Percentiles rank a stretch among this genome's conserved stretches.
Evolutionary conservation across 78 protist genomes (phyloP).

Genomic region (Dictyostelium citrinum): DNA sequence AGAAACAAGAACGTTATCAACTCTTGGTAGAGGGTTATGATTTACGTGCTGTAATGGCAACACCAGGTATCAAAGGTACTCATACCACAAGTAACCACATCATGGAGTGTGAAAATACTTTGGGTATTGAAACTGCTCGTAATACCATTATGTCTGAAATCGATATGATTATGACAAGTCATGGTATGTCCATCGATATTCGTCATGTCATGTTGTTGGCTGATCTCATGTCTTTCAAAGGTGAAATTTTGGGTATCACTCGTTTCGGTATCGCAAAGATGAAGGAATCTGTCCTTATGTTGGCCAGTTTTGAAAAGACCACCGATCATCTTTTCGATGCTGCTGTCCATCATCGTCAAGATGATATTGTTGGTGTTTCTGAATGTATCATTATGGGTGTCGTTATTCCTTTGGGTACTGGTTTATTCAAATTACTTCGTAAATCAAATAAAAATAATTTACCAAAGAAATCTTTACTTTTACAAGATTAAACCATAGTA

Average conservation of each 20-base stretch:
- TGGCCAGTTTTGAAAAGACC: slow-evolving; percentile 98
- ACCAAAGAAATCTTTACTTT: slow-evolving; percentile 33
- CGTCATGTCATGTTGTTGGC: slow-evolving; percentile 97
- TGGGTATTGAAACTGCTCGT: slow-evolving; percentile 99
- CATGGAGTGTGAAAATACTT: slow-evolving; percentile 85
- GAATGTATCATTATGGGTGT: slow-evolving; percentile 99
- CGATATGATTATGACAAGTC: slow-evolving; percentile 86
- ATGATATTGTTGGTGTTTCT: slow-evolving; percentile 93
- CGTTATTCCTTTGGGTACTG: slow-evolving; percentile 97
- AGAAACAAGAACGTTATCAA: slow-evolving; percentile 60
- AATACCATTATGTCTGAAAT: slow-evolving; percentile 94
- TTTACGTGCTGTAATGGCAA: slow-evolving; percentile 83
- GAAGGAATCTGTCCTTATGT: slow-evolving; percentile 95
- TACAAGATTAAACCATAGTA: background rate
- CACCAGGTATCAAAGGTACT: slow-evolving; percentile 71
- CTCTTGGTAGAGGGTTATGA: slow-evolving; percentile 88
- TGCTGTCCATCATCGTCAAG: slow-evolving; percentile 80
- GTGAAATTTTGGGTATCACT: slow-evolving; percentile 98
- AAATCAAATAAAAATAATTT: slow-evolving; percentile 10
- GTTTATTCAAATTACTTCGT: slow-evolving; percentile 91
- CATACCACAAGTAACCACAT: slow-evolving; percentile 92
- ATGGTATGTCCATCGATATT: slow-evolving; percentile 96
- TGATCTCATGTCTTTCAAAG: slow-evolving; percentile 97
- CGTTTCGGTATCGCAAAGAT: slow-evolving; percentile 98
- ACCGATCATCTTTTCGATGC: slow-evolving; percentile 99